Evolutionary conservation across 2,329 filamentous ascomycete genomes (phyloP).

Genomic region (Corinectria fuckeliana): DNA sequence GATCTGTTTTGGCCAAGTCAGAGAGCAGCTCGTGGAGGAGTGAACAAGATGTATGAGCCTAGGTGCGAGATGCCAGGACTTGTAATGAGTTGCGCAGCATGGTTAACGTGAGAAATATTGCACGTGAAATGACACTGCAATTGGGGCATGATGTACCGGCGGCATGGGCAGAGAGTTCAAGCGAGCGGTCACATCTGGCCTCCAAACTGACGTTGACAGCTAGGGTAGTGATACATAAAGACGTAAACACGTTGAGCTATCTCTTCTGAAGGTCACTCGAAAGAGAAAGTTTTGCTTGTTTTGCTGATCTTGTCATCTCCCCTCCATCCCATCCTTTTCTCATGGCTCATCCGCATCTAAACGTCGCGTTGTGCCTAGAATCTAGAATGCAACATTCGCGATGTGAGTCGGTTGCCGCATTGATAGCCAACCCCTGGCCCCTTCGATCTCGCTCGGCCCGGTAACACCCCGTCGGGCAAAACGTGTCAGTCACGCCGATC

Average conservation of each 20-base stretch:
- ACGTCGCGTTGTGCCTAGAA: not conserved
- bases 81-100: not conserved
- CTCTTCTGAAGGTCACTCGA: not conserved
- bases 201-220: not conserved
- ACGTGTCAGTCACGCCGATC: conserved; percentile 27
- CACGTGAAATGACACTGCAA: conserved; percentile 8
- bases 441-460: conserved; percentile 34
- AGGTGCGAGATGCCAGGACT: not conserved
- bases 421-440: conserved; percentile 28
- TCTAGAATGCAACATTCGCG: not conserved
- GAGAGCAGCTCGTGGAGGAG: conserved; percentile 6
- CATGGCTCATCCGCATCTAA: not conserved
- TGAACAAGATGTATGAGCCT: conserved; percentile 1
- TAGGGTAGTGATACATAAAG: not conserved
- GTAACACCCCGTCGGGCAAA: conserved; percentile 24
- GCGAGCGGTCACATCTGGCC: not conserved
- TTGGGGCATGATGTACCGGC: not conserved
- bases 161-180: not conserved
- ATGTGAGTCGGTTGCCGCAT: conserved; percentile 26
- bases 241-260: not conserved
- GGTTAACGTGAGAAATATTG: not conserved
- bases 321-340: not conserved
- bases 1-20: conserved; percentile 9
- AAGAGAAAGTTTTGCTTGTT: not conserved
- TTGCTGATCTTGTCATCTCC: not conserved